phyloP scores from a whole-genome alignment of 208 protist species.

The Balamuthia mandrillaris region DNA sequence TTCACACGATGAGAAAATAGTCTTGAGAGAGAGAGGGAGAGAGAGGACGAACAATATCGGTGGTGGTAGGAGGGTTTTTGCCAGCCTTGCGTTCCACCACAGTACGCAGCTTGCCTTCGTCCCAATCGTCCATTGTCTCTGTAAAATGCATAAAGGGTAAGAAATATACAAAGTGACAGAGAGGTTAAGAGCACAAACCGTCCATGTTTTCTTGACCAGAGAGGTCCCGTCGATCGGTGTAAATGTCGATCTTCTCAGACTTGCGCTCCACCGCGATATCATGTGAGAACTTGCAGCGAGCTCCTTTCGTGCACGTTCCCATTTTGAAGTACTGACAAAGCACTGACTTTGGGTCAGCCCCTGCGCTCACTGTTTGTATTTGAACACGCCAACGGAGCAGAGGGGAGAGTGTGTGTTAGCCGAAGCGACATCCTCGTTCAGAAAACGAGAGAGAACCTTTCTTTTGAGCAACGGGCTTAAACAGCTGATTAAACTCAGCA shows the following conservation, averaged over 20 bases:
- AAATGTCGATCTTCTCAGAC: constrained; percentile 65
- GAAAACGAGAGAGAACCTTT: too few species aligned
- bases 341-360: constrained; percentile 73
- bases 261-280: constrained; percentile 62
- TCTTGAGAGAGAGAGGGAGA: background rate
- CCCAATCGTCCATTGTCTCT: constrained; percentile 68
- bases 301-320: constrained; percentile 68
- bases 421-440: background rate
- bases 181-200: background rate
- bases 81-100: constrained; percentile 59
- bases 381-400: constrained; percentile 30
- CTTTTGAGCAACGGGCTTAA: constrained; percentile 2
- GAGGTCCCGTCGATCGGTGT: constrained; percentile 57
- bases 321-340: constrained; percentile 73
- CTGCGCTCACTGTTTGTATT: constrained; percentile 45
- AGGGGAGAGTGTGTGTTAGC: background rate
- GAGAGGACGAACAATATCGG: constrained; percentile 35
- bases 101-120: constrained; percentile 57
- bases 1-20: background rate
- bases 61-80: constrained; percentile 41
- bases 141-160: background rate
- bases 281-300: constrained; percentile 75
- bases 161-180: background rate
- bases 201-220: background rate
- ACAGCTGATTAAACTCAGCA: constrained; percentile 31